Evolutionary conservation across 305 asterid species (phyloP).

Genomic region (Lippia alba): DNA sequence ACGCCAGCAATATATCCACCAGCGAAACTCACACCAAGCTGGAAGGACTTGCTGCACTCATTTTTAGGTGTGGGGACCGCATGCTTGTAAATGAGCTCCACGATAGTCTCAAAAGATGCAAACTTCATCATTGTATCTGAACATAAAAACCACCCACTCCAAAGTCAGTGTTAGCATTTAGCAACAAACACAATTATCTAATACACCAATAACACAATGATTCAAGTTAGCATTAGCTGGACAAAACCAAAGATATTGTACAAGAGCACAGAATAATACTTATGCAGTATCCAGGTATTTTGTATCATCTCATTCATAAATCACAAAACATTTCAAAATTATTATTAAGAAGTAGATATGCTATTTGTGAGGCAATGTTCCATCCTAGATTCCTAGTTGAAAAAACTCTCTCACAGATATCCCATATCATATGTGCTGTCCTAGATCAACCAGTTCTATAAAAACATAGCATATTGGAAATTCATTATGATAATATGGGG

Average conservation of each 20-base stretch:
- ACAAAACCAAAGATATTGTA: not conserved
- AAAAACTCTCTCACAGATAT: not conserved
- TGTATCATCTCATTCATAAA: constrained; percentile 10
- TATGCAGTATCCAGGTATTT: not conserved
- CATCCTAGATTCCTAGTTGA: constrained; percentile 2
- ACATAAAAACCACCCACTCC: constrained; percentile 28
- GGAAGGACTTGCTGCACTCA: constrained; percentile 79
- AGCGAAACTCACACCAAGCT: constrained; percentile 95
- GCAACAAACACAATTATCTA: too few species aligned
- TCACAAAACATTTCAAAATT: not conserved
- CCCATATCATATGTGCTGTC: not conserved
- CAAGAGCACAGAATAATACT: not conserved
- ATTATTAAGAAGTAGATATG: constrained; percentile 9
- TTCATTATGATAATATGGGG: not conserved
- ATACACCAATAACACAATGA: not conserved
- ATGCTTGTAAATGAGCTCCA: constrained; percentile 79
- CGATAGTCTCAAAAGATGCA: constrained; percentile 91
- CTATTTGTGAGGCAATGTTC: not conserved
- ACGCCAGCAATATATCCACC: constrained; percentile 96
- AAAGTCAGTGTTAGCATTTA: too few species aligned
- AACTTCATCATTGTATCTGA: constrained; percentile 98
- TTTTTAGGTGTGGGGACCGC: constrained; percentile 82
- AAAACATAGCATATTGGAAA: not conserved
- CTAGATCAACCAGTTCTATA: not conserved
- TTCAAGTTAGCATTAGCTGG: not conserved